Evolutionary conservation across 1,139 yeast genomes (phyloP).

Genomic region (Debaryomyces udenii): DNA sequence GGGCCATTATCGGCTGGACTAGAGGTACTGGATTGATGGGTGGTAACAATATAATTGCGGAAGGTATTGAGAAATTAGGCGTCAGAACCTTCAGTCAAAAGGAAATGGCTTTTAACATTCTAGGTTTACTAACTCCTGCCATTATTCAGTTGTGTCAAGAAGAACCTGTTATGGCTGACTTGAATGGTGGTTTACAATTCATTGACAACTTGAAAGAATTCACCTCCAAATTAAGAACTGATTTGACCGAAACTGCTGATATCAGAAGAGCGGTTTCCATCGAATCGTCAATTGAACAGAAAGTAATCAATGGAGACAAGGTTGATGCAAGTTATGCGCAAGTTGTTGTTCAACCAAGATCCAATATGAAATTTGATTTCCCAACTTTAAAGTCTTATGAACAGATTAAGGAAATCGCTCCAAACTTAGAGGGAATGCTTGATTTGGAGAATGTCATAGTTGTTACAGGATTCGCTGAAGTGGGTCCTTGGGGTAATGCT

Average conservation of each 20-base stretch:
- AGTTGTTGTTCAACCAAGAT: slow-evolving; percentile 84
- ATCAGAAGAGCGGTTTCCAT: slow-evolving; percentile 93
- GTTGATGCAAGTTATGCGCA: slow-evolving; percentile 85
- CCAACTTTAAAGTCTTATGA: slow-evolving; percentile 81
- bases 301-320: slow-evolving; percentile 84
- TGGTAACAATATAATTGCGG: slow-evolving; percentile 95
- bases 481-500: slow-evolving; percentile 99
- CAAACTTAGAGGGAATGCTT: slow-evolving; percentile 85
- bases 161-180: slow-evolving; percentile 94
- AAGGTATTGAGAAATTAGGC: slow-evolving; percentile 93
- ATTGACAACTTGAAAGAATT: slow-evolving; percentile 89
- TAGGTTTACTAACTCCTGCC: slow-evolving; percentile 90
- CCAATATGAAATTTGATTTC: slow-evolving; percentile 92
- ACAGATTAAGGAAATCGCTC: slow-evolving; percentile 68
- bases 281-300: slow-evolving; percentile 91
- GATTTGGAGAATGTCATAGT: slow-evolving; percentile 91
- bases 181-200: slow-evolving; percentile 97
- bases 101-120: slow-evolving; percentile 98
- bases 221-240: slow-evolving; percentile 79
- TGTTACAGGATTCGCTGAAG: slow-evolving; percentile 97
- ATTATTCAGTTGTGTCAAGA: slow-evolving; percentile 87
- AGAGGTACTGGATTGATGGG: slow-evolving; percentile 99
- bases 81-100: slow-evolving; percentile 97
- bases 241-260: slow-evolving; percentile 83
- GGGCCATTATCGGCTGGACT: slow-evolving; percentile 99